phyloP scores from a whole-genome alignment of 768 basidiomycete genomes.

The Boletus bicolor region DNA sequence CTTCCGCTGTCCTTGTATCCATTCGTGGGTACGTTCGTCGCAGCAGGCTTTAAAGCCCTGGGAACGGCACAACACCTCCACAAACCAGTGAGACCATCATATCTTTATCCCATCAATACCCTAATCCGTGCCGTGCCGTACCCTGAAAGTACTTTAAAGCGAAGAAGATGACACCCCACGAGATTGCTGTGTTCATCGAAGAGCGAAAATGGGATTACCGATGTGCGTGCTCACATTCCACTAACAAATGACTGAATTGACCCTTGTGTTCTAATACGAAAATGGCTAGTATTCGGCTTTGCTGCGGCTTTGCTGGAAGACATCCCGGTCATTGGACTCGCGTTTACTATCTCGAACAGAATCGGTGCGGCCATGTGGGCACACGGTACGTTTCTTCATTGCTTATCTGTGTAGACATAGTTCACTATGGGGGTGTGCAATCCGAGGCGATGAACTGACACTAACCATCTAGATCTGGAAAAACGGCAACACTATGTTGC shows the following conservation, averaged over 20 bases:
- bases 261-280: background rate
- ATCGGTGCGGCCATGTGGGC: constrained; percentile 97
- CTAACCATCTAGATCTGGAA: constrained; percentile 49
- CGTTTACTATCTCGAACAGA: constrained; percentile 82
- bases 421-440: background rate
- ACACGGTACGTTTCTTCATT: constrained; percentile 47
- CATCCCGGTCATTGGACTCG: constrained; percentile 75
- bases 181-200: constrained; percentile 75
- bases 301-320: constrained; percentile 76
- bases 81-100: constrained; percentile 46
- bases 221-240: constrained; percentile 38
- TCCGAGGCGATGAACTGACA: background rate
- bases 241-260: background rate
- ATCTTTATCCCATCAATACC: background rate
- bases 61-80: constrained; percentile 70
- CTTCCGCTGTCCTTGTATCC: constrained; percentile 67
- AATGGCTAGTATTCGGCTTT: constrained; percentile 73
- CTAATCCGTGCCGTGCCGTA: background rate
- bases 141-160: constrained; percentile 68
- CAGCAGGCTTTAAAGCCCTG: constrained; percentile 64
- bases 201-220: constrained; percentile 90
- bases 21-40: constrained; percentile 56
- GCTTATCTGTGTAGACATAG: background rate
- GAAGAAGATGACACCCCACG: constrained; percentile 74
- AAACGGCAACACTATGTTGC: constrained; percentile 52